These are phyloP conservation scores for Neurospora terricola DNA, from an alignment of 495 filamentous ascomycete genomes.

Conservation along the genomic window DNA sequence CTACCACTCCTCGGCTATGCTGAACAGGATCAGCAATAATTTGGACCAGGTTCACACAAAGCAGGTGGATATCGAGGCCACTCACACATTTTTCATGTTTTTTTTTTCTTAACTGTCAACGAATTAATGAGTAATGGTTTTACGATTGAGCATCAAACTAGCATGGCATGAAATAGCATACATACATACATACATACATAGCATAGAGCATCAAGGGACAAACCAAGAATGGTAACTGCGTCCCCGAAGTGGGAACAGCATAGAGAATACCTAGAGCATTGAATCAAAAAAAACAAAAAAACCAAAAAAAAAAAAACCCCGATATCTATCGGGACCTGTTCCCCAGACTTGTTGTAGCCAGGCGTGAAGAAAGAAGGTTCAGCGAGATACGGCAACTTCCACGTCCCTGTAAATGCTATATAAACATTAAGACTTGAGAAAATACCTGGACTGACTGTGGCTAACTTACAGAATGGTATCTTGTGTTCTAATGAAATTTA, in stretches of 20 bases:
- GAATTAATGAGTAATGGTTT: neutral
- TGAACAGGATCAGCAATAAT: too few species aligned
- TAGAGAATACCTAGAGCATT: neutral
- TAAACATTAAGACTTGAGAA: neutral
- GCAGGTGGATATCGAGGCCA: neutral
- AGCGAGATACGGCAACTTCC: too few species aligned
- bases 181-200: neutral
- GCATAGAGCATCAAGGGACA: neutral
- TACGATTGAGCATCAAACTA: neutral
- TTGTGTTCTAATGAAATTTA: neutral
- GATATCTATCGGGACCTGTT: too few species aligned
- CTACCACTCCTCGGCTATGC: too few species aligned
- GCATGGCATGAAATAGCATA: neutral
- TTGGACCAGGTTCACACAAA: neutral
- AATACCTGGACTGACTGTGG: neutral
- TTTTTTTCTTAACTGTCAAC: neutral
- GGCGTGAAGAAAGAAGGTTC: too few species aligned
- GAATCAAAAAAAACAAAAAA: too few species aligned
- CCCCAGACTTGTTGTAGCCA: too few species aligned
- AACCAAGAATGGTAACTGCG: neutral
- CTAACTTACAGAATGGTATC: neutral
- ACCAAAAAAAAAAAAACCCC: too few species aligned
- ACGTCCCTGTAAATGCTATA: neutral
- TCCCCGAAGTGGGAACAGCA: neutral
- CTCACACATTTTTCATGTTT: neutral